Conservation (phyloP, 306 rosid genomes). For the Cucurbita argyrosperma region DNA sequence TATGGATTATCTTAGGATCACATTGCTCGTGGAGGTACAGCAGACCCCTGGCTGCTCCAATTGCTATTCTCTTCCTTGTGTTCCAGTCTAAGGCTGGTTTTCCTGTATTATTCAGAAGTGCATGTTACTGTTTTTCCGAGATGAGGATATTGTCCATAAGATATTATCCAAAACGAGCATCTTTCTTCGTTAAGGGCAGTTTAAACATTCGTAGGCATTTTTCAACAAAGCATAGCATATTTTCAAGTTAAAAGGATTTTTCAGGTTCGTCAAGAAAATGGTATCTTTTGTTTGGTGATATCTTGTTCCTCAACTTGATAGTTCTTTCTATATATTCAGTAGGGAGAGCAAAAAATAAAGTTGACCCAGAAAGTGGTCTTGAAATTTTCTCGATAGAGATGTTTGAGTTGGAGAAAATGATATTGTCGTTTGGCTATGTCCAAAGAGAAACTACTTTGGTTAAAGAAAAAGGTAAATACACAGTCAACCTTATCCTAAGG, state of each 20-base stretch:
- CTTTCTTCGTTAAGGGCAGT: background rate
- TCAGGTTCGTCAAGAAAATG: background rate
- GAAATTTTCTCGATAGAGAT: background rate
- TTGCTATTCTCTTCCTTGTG: slow-evolving; percentile 82
- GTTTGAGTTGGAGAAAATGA: background rate
- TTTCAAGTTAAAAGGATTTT: background rate
- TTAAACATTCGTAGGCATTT: background rate
- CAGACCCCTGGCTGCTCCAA: slow-evolving; percentile 97
- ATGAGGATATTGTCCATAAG: background rate
- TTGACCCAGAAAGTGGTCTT: background rate
- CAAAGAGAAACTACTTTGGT: background rate
- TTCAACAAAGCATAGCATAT: background rate
- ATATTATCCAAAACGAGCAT: background rate
- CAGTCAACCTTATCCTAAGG: background rate
- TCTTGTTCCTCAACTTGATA: background rate
- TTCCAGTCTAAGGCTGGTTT: slow-evolving; percentile 93
- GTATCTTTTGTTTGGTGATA: background rate
- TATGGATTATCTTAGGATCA: slow-evolving; percentile 93
- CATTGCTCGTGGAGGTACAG: slow-evolving; percentile 90
- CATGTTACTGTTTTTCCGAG: background rate
- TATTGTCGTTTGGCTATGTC: background rate
- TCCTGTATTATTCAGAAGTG: slow-evolving; percentile 25
- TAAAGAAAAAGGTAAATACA: background rate
- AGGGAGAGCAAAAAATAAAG: background rate
- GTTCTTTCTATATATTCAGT: background rate